Evolutionary conservation across 2,329 filamentous ascomycete genomes (phyloP).

Genomic region (Fusarium sp.): DNA sequence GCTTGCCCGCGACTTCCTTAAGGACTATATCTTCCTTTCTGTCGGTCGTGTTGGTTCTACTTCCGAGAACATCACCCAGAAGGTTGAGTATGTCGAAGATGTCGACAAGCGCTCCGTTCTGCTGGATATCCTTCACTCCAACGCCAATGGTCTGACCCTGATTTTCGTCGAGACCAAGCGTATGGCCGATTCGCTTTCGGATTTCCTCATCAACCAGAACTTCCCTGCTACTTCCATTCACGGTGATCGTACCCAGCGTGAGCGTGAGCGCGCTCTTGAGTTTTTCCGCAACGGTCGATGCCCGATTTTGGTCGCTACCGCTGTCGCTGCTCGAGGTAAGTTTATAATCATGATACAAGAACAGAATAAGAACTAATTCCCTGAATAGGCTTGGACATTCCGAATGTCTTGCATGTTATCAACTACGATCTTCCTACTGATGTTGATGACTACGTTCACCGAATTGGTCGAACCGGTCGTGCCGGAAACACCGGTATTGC

Average conservation of each 20-base stretch:
- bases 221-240: slow-evolving; percentile 99
- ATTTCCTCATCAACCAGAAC: slow-evolving; percentile 98
- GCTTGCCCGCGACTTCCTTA: slow-evolving; percentile 97
- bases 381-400: slow-evolving; percentile 79
- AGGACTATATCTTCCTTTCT: slow-evolving; percentile 99
- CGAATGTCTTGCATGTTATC: slow-evolving; percentile 96
- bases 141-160: slow-evolving; percentile 86
- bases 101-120: slow-evolving; percentile 97
- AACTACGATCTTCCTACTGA: slow-evolving; percentile 99
- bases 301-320: slow-evolving; percentile 96
- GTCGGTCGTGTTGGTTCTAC: slow-evolving; percentile 98
- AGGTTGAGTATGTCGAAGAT: slow-evolving; percentile 97
- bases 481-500: slow-evolving; percentile 98
- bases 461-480: slow-evolving; percentile 99
- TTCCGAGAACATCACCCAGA: slow-evolving; percentile 99
- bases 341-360: neutral
- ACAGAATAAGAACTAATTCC: neutral
- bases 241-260: slow-evolving; percentile 97
- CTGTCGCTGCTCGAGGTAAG: slow-evolving; percentile 78
- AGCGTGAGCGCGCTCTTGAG: slow-evolving; percentile 97
- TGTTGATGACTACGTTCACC: slow-evolving; percentile 98
- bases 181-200: slow-evolving; percentile 97
- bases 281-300: slow-evolving; percentile 97
- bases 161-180: slow-evolving; percentile 99
- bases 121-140: slow-evolving; percentile 95